A percentile compares a stretch with the other conserved stretches of the same genome.
Evolutionary conservation across 108 stramenopile species (phyloP).

Genomic region (Pseudonitzschia delicatissima): DNA sequence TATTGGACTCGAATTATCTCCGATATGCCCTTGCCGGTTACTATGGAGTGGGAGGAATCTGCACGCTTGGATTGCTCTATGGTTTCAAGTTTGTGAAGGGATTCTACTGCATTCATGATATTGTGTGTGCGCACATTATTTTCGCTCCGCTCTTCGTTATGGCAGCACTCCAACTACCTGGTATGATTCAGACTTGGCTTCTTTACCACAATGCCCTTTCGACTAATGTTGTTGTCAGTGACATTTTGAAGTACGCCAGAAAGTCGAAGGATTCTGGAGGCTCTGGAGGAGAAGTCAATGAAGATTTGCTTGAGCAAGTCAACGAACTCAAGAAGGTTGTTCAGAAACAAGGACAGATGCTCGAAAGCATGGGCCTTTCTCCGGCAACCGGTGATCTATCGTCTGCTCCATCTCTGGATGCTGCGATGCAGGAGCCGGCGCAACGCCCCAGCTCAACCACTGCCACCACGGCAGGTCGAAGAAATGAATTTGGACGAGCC

Average conservation of each 20-base stretch:
- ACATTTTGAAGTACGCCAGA: constrained; percentile 92
- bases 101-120: constrained; percentile 90
- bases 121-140: constrained; percentile 91
- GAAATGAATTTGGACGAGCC: constrained; percentile 35
- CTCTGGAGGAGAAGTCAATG: constrained; percentile 46
- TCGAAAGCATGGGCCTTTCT: constrained; percentile 48
- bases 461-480: not conserved
- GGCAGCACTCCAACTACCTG: constrained; percentile 82
- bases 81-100: constrained; percentile 83
- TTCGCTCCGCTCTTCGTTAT: constrained; percentile 89
- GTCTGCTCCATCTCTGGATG: not conserved
- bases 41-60: constrained; percentile 83
- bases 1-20: constrained; percentile 83
- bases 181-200: constrained; percentile 93
- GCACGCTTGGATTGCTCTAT: constrained; percentile 71
- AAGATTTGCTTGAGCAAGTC: constrained; percentile 87
- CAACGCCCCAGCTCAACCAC: not conserved
- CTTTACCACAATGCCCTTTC: constrained; percentile 97
- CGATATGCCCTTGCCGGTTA: constrained; percentile 88
- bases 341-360: constrained; percentile 79
- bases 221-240: constrained; percentile 92
- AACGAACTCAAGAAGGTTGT: constrained; percentile 82
- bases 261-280: constrained; percentile 88
- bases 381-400: not conserved
- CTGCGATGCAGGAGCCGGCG: not conserved